These are phyloP conservation scores for Lecanicillium sp. DNA, from an alignment of 2,329 filamentous ascomycete genomes.

Conservation along the genomic window DNA sequence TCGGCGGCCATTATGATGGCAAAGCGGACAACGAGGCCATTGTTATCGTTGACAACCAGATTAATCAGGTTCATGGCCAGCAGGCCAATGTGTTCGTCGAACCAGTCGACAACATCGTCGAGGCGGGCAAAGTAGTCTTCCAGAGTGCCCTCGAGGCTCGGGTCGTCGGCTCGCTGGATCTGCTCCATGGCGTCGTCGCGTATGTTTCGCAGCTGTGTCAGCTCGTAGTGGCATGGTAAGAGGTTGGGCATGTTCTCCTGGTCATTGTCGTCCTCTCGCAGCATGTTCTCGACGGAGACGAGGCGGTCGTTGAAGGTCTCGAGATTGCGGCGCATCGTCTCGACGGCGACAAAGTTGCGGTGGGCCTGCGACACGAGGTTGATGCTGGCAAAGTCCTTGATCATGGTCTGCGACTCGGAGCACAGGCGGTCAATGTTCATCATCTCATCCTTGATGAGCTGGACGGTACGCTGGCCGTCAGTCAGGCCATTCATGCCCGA, in stretches of 20 bases:
- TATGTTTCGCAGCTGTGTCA: constrained; percentile 88
- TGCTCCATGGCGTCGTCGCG: constrained; percentile 95
- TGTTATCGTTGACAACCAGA: constrained; percentile 78
- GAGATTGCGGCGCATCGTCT: constrained; percentile 86
- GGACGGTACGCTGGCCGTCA: constrained; percentile 86
- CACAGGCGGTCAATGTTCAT: constrained; percentile 97
- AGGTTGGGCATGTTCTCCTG: constrained; percentile 88
- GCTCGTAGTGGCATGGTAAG: constrained; percentile 80
- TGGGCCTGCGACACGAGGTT: constrained; percentile 90
- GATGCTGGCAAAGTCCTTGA: constrained; percentile 90
- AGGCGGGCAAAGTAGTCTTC: constrained; percentile 84
- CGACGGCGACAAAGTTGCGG: constrained; percentile 88
- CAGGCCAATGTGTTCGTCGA: constrained; percentile 87
- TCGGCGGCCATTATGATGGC: constrained; percentile 91
- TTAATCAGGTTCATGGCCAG: constrained; percentile 86
- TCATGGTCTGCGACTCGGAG: constrained; percentile 95
- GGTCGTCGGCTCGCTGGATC: constrained; percentile 70
- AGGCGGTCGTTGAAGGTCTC: constrained; percentile 80
- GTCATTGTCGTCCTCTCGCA: constrained; percentile 78
- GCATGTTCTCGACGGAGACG: constrained; percentile 65
- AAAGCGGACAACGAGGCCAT: constrained; percentile 81
- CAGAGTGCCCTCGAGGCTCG: constrained; percentile 70
- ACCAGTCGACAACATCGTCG: constrained; percentile 85
- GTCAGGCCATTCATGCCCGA: constrained; percentile 82
- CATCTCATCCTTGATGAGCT: constrained; percentile 95